Conservation (phyloP, 2,329 filamentous ascomycete genomes). For the Aspergillus sp. region DNA sequence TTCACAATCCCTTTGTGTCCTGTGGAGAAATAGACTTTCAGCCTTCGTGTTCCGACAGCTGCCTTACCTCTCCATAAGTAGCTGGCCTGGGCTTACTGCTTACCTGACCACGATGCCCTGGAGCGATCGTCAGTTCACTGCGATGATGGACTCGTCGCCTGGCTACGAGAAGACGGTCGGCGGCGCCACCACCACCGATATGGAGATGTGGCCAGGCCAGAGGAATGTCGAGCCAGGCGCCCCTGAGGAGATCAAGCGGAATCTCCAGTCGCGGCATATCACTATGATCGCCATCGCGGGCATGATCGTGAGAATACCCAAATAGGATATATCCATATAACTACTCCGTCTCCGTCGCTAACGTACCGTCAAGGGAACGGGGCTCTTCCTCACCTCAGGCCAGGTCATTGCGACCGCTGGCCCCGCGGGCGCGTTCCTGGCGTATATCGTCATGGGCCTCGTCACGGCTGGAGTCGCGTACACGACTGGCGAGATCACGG, state of each 20-base stretch:
- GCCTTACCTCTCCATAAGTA: too few species aligned
- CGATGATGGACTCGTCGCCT: too few species aligned
- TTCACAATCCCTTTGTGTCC: too few species aligned
- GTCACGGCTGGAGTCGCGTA: slow-evolving; percentile 34
- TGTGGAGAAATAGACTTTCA: too few species aligned
- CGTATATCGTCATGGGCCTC: slow-evolving; percentile 40
- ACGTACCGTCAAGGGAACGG: slow-evolving; percentile 24
- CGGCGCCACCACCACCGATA: background rate
- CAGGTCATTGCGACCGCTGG: slow-evolving; percentile 32
- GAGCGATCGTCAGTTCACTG: too few species aligned
- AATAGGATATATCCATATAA: too few species aligned
- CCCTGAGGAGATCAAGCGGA: background rate
- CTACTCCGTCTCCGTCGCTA: background rate
- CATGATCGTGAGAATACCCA: slow-evolving; percentile 21
- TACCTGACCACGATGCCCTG: too few species aligned
- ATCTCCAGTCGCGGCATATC: slow-evolving; percentile 26
- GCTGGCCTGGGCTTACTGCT: too few species aligned
- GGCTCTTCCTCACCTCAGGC: slow-evolving; percentile 39
- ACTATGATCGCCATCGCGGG: slow-evolving; percentile 41
- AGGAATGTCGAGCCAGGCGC: too few species aligned
- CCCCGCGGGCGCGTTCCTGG: slow-evolving; percentile 34
- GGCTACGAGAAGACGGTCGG: background rate
- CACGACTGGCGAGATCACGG: slow-evolving; percentile 38
- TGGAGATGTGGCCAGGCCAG: background rate
- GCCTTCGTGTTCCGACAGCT: too few species aligned